Evolutionary conservation across 805 yeast species (phyloP), one percentile per base, ranked within the genome.

Genomic region (Cyberlindnera xylosilytica): DNA sequence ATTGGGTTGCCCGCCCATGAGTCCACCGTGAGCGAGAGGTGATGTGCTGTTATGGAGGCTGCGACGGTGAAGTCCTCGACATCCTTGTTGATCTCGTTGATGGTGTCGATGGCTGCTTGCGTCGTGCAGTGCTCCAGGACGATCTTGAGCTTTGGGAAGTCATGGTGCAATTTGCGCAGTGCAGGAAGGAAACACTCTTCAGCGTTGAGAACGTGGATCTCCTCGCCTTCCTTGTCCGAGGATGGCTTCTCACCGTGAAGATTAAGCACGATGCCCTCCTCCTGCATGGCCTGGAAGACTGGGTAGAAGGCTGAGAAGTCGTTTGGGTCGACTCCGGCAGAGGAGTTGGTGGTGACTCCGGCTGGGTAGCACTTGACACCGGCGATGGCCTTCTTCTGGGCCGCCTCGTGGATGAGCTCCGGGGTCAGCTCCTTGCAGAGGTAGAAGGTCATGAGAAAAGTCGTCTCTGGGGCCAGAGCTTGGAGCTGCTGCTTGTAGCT

Each of bases 281-380:
- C 74, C 64, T 91, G 83, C 91, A 93, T 83, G 12, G 87, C 96
- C 57, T 84, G 74, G 60, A 93, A 93, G 9, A 93, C 74, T 4
- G 97, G 96, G 62, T 89, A 93, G 57, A 90, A 93, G 6, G 75
- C 80, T 36, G 83, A 76, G 65, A 93, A 93, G 57, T 91, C 96
- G 55, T 89, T 87, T 19, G 95, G 95, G 62, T 86, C 93, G 19
- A 93, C 97, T 38, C 99, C 99, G 3, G 83, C 86, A 37, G 76
- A 65, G 9, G 97, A 88, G 68, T 93, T 93, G 30, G 99, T 93
- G n/a, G 99, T 93, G 24, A 93, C 99, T 34, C 99, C 99, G 2
- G 98, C 97, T 32, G 99, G 99, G 63, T 93, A 93, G 62, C 96
- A 89, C 64, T 93, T 93, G 52, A 93, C 87, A 43, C 99, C 99